Percentiles rank a stretch among this genome's conserved stretches.
These are phyloP conservation scores for Miscanthus sacchariflorus DNA, from an alignment of 202 grass and related monocot species.

Conservation along the genomic window DNA sequence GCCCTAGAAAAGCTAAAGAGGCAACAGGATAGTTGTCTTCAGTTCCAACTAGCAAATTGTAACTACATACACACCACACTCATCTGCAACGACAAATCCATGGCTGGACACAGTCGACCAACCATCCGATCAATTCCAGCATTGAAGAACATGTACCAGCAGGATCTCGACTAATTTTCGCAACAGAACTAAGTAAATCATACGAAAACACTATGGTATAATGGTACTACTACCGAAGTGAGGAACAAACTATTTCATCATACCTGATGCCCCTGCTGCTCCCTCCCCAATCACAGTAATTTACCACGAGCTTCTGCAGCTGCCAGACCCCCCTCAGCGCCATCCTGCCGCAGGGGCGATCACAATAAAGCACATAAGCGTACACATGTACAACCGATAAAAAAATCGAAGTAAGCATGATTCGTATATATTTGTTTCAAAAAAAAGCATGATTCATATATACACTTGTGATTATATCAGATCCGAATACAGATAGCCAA, in stretches of 20 bases:
- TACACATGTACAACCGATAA: not conserved
- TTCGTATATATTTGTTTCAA: not conserved
- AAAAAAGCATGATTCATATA: not conserved
- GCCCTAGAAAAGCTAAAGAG: not conserved
- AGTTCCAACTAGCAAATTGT: not conserved
- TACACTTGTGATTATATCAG: not conserved
- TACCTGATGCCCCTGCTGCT: slow-evolving; percentile 98
- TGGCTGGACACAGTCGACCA: not conserved
- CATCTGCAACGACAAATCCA: not conserved
- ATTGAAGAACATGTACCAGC: not conserved
- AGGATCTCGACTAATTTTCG: slow-evolving; percentile 3
- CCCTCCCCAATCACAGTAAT: slow-evolving; percentile 86
- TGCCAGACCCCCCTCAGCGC: slow-evolving; percentile 90
- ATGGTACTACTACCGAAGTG: not conserved
- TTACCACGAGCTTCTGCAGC: slow-evolving; percentile 91
- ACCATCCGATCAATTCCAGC: not conserved
- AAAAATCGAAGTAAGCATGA: not conserved
- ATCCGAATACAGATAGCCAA: not conserved
- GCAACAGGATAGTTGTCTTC: not conserved
- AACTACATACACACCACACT: not conserved
- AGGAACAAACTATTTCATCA: slow-evolving; percentile 37
- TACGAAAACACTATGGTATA: not conserved
- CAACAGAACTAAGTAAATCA: not conserved
- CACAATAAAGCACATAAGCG: not conserved
- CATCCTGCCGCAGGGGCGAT: slow-evolving; percentile 39